Conservation (phyloP, 306 rosid genomes). For the Malus domestica region DNA sequence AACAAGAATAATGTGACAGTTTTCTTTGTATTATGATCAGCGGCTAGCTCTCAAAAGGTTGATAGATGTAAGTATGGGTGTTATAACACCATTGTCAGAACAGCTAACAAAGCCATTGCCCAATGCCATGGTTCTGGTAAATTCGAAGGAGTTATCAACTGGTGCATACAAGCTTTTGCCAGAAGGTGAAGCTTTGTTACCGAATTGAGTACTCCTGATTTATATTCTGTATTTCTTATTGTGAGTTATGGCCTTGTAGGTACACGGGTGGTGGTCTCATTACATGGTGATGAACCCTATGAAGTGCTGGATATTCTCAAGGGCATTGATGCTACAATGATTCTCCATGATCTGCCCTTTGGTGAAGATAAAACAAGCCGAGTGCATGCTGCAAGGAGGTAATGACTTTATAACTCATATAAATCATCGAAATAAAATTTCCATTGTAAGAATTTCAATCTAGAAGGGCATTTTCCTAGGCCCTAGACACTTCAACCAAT, state of each 20-base stretch:
- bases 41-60: slow-evolving; percentile 87
- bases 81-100: slow-evolving; percentile 82
- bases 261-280: slow-evolving; percentile 77
- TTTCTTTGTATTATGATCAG: slow-evolving; percentile 37
- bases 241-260: slow-evolving; percentile 38
- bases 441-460: background rate
- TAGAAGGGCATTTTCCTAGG: background rate
- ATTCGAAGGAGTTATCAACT: slow-evolving; percentile 73
- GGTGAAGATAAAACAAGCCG: slow-evolving; percentile 66
- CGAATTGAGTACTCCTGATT: background rate
- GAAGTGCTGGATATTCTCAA: slow-evolving; percentile 73
- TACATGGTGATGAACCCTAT: slow-evolving; percentile 80
- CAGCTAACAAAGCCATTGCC: slow-evolving; percentile 95
- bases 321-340: slow-evolving; percentile 68
- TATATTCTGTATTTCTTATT: background rate
- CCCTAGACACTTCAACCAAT: background rate
- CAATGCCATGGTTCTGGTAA: slow-evolving; percentile 87
- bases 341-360: slow-evolving; percentile 78
- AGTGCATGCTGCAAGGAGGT: slow-evolving; percentile 98
- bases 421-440: background rate
- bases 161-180: slow-evolving; percentile 94
- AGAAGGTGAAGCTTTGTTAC: slow-evolving; percentile 47
- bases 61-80: slow-evolving; percentile 83
- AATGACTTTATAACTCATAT: background rate
- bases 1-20: slow-evolving; percentile 6